Base-by-base conservation (phyloP, 805 yeast genomes). In the Cyberlindnera sargentensis region DNA sequence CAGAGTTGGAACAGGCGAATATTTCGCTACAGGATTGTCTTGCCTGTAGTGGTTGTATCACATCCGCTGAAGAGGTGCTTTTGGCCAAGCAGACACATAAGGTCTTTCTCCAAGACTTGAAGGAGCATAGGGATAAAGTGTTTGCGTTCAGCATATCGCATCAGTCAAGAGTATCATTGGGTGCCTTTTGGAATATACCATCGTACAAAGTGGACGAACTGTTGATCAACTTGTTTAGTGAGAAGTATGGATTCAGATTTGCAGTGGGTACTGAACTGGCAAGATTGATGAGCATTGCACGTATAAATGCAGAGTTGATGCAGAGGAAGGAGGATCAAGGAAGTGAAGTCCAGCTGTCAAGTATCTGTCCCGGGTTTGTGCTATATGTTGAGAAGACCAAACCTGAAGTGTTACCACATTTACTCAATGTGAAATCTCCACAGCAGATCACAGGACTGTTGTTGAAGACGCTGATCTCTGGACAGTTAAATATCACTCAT, bases 11-110 rank as follows among this genome's bases (percentile, higher is more conserved):
- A 27, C 80, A 88, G 41, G 98, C 97, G 0, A 91, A 85, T 50
- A 91, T 93, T 38, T 84, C 93, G 2, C 66, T 93, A 40, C 82
- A 89, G 20, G 99, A 93, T 67, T 93, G 99, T 64, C 68, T 93
- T 42, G 99, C 99, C 0, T 93, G 99, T 59, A 80, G 95, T 7
- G 99, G 99, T 1, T 93, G 99, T 62, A 88, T 93, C 43, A 93
- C 99, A 0, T 85, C 96, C 4, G 95, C 96, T n/a, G 99, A 93
- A 60, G 96, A 91, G 49, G 88, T 93, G 6, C 67, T 93, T 37
- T 84, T 93, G 34, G 87, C 95, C 2, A 82, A 87, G 51, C 99
- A 93, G 61, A 85, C 95, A 33, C 95, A 90, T 54, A 77, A 76
- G 24, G 90, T 90, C 53, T 72, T 93, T 38, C 51, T 89, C 25